phyloP scores from a whole-genome alignment of 2,329 filamentous ascomycete genomes.

The Delphinella strobiligena region DNA sequence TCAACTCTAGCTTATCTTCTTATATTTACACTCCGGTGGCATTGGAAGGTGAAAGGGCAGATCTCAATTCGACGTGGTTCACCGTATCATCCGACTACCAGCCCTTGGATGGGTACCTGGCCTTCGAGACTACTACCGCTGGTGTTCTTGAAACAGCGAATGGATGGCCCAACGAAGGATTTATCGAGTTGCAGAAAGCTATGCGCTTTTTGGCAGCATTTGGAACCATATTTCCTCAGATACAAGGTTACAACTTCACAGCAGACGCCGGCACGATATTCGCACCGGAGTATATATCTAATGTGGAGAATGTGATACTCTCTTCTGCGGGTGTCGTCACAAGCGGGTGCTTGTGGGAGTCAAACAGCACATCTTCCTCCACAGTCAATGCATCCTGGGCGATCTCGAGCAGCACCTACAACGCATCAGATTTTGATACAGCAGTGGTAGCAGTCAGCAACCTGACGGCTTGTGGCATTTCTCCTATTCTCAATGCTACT shows the following conservation, averaged over 20 bases:
- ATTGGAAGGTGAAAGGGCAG: conserved; percentile 38
- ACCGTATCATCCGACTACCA: conserved; percentile 25
- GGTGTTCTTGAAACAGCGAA: conserved; percentile 36
- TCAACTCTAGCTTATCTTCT: conserved; percentile 35
- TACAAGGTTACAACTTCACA: conserved; percentile 42
- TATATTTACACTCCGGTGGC: conserved; percentile 43
- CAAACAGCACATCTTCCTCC: conserved; percentile 28
- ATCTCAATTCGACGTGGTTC: conserved; percentile 48
- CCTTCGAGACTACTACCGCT: conserved; percentile 6
- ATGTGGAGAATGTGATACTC: conserved; percentile 20
- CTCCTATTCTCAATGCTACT: conserved; percentile 45
- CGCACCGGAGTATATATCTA: conserved; percentile 30
- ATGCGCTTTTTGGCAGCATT: conserved; percentile 44
- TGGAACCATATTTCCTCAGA: conserved; percentile 45
- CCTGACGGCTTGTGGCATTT: conserved; percentile 48
- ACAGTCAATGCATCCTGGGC: conserved; percentile 44
- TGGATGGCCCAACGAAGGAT: conserved; percentile 53
- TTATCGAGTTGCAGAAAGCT: conserved; percentile 41
- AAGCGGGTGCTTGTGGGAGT: conserved; percentile 43
- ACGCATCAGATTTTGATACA: conserved; percentile 9
- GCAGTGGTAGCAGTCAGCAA: conserved; percentile 7
- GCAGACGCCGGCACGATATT: conserved; percentile 44
- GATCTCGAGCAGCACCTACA: conserved; percentile 13
- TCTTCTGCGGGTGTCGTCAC: conserved; percentile 29
- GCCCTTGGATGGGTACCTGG: conserved; percentile 37